Evolutionary conservation across 1,284 basidiomycete genomes (phyloP).

Genomic region (Microbotryum silenes-acaulis): DNA sequence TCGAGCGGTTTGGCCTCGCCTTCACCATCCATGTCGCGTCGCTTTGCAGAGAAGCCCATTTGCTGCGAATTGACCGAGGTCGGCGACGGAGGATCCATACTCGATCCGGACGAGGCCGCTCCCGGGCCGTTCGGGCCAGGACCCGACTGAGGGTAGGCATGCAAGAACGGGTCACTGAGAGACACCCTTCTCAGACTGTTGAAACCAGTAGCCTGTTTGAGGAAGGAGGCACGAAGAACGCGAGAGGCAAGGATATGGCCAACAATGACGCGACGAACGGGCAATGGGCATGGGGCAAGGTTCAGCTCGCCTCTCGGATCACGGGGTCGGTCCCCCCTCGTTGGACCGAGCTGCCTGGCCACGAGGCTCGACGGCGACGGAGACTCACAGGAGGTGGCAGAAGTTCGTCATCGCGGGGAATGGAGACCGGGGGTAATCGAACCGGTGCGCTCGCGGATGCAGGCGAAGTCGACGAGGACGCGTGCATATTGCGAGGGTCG

Average conservation of each 20-base stretch:
- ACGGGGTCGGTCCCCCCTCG: not conserved
- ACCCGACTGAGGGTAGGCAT: constrained; percentile 20
- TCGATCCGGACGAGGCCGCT: too few relatives aligned
- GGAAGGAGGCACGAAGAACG: not conserved
- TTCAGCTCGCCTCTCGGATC: not conserved
- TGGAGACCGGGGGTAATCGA: constrained; percentile 16
- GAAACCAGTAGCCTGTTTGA: constrained; percentile 5
- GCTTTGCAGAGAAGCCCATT: not conserved
- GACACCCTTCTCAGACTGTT: constrained; percentile 14
- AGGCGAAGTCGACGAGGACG: not conserved
- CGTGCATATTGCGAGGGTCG: too few relatives aligned
- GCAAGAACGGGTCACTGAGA: constrained; percentile 27
- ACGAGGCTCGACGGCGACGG: constrained; percentile 4
- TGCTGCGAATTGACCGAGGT: not conserved
- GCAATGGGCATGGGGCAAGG: not conserved
- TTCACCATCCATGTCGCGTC: too few relatives aligned
- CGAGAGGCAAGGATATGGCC: too few relatives aligned
- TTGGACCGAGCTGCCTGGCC: not conserved
- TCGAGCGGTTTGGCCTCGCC: too few relatives aligned
- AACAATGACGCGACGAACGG: not conserved
- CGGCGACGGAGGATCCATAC: too few relatives aligned
- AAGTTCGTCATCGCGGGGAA: not conserved
- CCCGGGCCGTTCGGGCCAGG: too few relatives aligned
- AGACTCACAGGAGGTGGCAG: not conserved
- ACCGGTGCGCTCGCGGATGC: not conserved